Base-by-base conservation (phyloP, 2,329 filamentous ascomycete species). In the Eurotiales sp. region DNA sequence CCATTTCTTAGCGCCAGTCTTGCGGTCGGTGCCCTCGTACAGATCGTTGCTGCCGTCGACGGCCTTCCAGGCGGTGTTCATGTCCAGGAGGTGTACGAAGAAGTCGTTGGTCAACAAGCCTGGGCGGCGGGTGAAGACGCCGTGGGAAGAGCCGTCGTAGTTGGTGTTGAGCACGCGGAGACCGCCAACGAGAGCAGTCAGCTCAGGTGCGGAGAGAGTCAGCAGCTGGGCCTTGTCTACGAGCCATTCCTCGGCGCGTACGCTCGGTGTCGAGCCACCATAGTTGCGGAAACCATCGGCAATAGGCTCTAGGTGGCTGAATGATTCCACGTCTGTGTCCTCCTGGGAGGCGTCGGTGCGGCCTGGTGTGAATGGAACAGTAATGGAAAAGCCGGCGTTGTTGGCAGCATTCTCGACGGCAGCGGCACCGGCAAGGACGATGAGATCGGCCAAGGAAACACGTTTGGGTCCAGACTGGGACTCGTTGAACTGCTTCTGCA, bases 271-370 rank as follows among this genome's bases (percentile, higher is more conserved):
- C 1, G 80, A 80, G 58, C 79, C 75, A 62, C 86, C 86, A 65
- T 87, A 90, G 79, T 87, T 90, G 64, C 87, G 85, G 86, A 91
- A 90, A 5, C 85, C 86, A 57, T 91, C 87, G n/a, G 78, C 79
- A 25, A 74, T 59, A 1, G 87, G 86, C 75, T 89, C 80, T 23
- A 91, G 79, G 71, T 85, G 77, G 53, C 65, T 66, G 64, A 88
- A 83, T 1, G 84, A 83, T 57, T 79, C 64, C 17, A 77, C 71
- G 51, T 91, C 87, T 6, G 87, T 90, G 71, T 88, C 78, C 63
- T 88, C 84, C 67, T 86, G 79, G 0, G 82, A 77, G 22, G 87
- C 86, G 59, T 91, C 87, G 30, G 73, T 81, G 51, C 87, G 87
- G 55, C 87, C 87, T 3, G 87, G 83, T 0, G 79, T 80, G 75